phyloP scores from a whole-genome alignment of 2,329 filamentous ascomycete genomes.

The Calonectria multiphialidica region DNA sequence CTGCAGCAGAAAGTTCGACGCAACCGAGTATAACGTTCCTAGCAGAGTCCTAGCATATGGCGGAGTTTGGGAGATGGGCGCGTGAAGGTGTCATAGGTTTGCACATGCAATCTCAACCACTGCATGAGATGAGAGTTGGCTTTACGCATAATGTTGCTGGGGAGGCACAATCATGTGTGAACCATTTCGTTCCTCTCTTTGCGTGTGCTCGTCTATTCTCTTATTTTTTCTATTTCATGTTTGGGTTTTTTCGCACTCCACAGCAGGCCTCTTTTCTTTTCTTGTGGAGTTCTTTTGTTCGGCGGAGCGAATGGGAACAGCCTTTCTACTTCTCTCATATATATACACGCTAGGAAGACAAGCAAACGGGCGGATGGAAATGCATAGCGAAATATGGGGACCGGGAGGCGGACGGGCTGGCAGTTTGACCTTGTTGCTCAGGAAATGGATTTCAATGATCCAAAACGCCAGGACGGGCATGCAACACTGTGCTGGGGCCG shows the following conservation, averaged over 20 bases:
- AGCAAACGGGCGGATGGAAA: constrained; percentile 23
- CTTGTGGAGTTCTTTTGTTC: constrained; percentile 24
- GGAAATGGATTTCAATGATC: constrained; percentile 15
- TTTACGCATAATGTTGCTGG: constrained; percentile 22
- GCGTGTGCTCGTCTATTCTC: constrained; percentile 21
- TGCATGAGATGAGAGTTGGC: constrained; percentile 32
- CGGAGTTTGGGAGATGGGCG: constrained; percentile 49
- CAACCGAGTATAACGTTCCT: constrained; percentile 40
- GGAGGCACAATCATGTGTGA: constrained; percentile 30
- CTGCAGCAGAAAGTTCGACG: constrained; percentile 32
- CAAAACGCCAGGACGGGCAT: constrained; percentile 12
- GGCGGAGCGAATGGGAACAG: constrained; percentile 37
- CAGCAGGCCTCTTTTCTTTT: constrained; percentile 18
- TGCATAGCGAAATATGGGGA: constrained; percentile 26
- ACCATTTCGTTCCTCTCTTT: constrained; percentile 25
- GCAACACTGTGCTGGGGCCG: constrained; percentile 4
- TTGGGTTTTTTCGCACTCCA: constrained; percentile 27
- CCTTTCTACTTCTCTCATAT: constrained; percentile 18
- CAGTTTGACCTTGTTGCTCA: constrained; percentile 25
- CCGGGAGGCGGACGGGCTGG: constrained; percentile 13
- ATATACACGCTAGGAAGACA: constrained; percentile 34
- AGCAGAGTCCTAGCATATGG: constrained; percentile 47
- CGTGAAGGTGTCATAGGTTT: constrained; percentile 36
- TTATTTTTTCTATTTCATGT: constrained; percentile 25
- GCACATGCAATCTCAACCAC: constrained; percentile 33